Evolutionary conservation across 176 grass and related monocot genomes (phyloP), one percentile per base, ranked within the genome.

Genomic region (Aegilops bicornis): DNA sequence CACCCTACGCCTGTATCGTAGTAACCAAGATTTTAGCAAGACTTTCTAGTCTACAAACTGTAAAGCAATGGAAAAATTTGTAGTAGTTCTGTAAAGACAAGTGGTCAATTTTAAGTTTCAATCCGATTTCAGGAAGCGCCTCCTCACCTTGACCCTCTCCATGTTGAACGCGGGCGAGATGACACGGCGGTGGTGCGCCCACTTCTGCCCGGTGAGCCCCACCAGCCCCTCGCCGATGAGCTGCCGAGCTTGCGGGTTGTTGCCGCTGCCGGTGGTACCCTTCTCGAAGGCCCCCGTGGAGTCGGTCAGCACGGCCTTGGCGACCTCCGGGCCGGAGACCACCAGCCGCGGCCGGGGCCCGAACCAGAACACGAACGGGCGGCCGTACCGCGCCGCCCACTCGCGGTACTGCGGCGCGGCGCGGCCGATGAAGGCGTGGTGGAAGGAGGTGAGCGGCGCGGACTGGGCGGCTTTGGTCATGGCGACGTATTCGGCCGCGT

Each of bases 121-220:
- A 48, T 48, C 13, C 45, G 45, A 48, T 5, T 37, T 71, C 6
- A 78, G 36, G 23, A 54, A 62, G 13, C 2, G 0, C 3, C 0
- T 54, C 11, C 82, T 86, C 17, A 95, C 95, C 92, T 93, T 97
- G 64, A 95, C 36, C 15, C 92, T 86, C 30, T 97, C 92, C 84
- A 93, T 94, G 80, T 91, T 97, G 78, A 97, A 97, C 2, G 95
- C 92, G 54, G 92, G 95, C 35, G 95, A 69, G 82, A 95, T 75
- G 3, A 93, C 81, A 0, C 88, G 84, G 36, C 95, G 88, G 78
- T 93, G 90, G 70, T 79, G 90, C 16, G 87, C 92, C 95, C 95
- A 95, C 20, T 4, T 86, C 50, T 73, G 73, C 29, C 92, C 92
- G n/a, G 76, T 63, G 76, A 97, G 92, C 27, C 84, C 90, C 22